Evolutionary conservation across 1,284 basidiomycete genomes (phyloP).

Genomic region (Omphalotus olearius): DNA sequence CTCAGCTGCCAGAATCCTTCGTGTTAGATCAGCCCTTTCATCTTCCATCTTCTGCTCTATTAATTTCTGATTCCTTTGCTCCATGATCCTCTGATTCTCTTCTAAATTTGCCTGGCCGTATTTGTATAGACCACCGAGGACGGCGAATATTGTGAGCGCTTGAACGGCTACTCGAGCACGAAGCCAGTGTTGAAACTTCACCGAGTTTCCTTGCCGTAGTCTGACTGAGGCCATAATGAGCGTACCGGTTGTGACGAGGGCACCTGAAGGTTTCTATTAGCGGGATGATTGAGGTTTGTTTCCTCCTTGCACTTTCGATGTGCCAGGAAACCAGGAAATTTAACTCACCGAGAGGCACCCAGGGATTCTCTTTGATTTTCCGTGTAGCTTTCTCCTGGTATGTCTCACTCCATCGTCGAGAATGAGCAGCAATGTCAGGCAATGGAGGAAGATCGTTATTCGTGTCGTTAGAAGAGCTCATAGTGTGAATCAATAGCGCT

Average conservation of each 20-base stretch:
- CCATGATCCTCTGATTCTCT: constrained; percentile 17
- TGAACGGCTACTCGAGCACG: constrained; percentile 76
- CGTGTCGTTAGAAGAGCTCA: too few relatives aligned
- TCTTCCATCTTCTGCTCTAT: constrained; percentile 48
- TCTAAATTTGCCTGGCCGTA: constrained; percentile 22
- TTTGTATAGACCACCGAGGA: constrained; percentile 58
- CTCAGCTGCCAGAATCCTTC: constrained; percentile 49
- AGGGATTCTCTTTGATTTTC: constrained; percentile 76
- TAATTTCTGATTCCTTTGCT: constrained; percentile 41
- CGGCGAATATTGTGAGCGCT: constrained; percentile 69
- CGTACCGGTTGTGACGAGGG: constrained; percentile 62
- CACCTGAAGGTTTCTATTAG: constrained; percentile 37
- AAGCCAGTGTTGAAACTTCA: constrained; percentile 74
- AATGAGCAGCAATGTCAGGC: background rate
- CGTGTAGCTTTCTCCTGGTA: constrained; percentile 62
- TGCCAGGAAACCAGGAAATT: background rate
- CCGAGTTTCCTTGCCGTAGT: constrained; percentile 61
- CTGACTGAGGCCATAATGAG: constrained; percentile 63
- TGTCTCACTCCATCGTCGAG: constrained; percentile 33
- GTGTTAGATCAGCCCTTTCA: constrained; percentile 43
- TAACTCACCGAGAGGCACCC: constrained; percentile 69
- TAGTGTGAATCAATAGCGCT: too few relatives aligned
- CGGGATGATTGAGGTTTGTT: background rate
- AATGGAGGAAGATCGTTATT: background rate
- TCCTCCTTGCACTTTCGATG: too few relatives aligned